phyloP scores from a whole-genome alignment of 176 grass and related monocot genomes.

The Thinopyrum elongatum region DNA sequence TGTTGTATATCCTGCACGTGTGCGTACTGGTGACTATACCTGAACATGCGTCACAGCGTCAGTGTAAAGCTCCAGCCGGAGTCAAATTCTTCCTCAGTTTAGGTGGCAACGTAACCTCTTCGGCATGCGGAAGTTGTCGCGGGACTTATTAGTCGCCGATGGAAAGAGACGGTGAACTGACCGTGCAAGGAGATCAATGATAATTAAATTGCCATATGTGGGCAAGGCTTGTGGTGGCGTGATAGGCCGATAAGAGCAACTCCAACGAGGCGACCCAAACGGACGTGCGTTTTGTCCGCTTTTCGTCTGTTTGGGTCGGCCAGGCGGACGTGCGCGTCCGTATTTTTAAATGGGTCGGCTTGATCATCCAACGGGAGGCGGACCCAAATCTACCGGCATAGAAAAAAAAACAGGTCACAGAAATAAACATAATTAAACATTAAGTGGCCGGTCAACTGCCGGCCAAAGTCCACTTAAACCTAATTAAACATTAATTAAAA shows the following conservation, averaged over 20 bases:
- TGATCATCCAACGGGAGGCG: no score
- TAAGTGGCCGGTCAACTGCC: no score
- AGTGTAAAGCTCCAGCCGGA: not conserved
- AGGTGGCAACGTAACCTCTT: constrained; percentile 16
- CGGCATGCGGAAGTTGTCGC: not conserved
- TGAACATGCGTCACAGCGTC: not conserved
- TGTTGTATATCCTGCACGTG: not conserved
- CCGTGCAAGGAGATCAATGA: not conserved
- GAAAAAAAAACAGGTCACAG: no score
- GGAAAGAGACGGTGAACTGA: constrained; percentile 32
- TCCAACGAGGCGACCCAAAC: no score
- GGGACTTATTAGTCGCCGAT: not conserved
- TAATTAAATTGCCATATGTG: not conserved
- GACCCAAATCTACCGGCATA: no score
- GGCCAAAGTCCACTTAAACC: no score
- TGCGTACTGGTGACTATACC: not conserved
- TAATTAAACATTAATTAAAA: no score
- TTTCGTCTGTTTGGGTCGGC: no score
- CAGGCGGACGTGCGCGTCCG: no score
- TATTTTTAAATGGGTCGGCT: no score
- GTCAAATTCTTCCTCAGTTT: constrained; percentile 12
- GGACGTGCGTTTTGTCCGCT: no score
- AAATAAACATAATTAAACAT: no score
- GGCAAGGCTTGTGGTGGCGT: not conserved
- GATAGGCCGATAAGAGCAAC: not conserved